These are phyloP conservation scores for Dryas octopetala DNA, from an alignment of 306 rosid species.

Conservation along the genomic window DNA sequence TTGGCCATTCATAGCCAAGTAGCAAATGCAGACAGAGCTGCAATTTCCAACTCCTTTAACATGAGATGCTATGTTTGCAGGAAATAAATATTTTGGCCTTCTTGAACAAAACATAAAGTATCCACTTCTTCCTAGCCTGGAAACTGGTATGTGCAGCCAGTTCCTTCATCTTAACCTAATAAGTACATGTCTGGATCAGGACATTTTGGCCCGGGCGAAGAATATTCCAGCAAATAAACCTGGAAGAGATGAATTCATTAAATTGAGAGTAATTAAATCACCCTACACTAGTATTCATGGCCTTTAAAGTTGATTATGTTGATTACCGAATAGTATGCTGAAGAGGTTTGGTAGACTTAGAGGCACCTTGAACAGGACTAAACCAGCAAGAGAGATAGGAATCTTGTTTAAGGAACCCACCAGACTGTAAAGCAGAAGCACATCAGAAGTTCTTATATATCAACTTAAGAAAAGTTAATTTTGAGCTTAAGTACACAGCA, in stretches of 20 bases:
- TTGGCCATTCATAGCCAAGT: neutral
- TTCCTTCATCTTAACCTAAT: constrained; percentile 1
- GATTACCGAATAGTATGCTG: constrained; percentile 85
- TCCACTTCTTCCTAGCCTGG: neutral
- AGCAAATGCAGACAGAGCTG: neutral
- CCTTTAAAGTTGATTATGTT: constrained; percentile 9
- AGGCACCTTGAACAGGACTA: constrained; percentile 72
- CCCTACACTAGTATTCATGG: too few relatives aligned
- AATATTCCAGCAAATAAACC: constrained; percentile 88
- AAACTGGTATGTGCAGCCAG: neutral
- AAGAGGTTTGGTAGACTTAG: constrained; percentile 58
- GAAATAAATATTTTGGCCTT: neutral
- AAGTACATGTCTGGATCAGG: constrained; percentile 18
- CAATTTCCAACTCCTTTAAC: neutral
- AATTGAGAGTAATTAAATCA: neutral
- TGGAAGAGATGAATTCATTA: constrained; percentile 21
- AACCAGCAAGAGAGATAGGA: constrained; percentile 81
- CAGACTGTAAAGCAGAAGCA: constrained; percentile 49
- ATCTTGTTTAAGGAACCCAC: constrained; percentile 96
- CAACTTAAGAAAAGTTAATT: neutral
- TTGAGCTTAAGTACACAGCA: neutral
- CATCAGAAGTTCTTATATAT: neutral
- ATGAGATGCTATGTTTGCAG: neutral
- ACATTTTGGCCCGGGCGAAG: constrained; percentile 84
- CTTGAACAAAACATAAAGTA: neutral